Base-by-base conservation (phyloP, 2,329 filamentous ascomycete species). In the Fusarium sublunatum region DNA sequence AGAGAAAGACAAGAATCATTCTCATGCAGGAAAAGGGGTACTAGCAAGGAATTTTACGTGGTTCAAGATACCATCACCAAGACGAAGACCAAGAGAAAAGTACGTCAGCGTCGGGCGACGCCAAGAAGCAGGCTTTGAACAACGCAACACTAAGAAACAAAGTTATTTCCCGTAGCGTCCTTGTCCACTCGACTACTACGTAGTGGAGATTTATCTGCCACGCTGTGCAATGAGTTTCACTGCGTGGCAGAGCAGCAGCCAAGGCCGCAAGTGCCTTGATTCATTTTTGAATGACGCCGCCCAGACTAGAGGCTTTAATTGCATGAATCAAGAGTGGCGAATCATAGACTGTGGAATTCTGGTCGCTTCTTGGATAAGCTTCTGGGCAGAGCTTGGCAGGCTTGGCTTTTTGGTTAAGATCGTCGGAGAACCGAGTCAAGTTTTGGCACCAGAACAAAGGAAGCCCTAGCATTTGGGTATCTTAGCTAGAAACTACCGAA, bases 221-320 rank as follows among this genome's bases (percentile, higher is more conserved):
- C 5, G 19, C 36, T 22, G n/a, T 10, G 15, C n/a, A 19, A 22
- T 8, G 15, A 19, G 15, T 11, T 39, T 36, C 13, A 45, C 22
- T 42, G 11, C 29, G 54, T 53, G 34, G 24, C 35, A 24, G 3
- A 34, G 15, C 6, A 24, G 36, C 11, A 38, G 56, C 47, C 54
- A 59, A 59, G 54, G 4, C 28, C 5, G 34, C 1, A 7, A 12
- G 1, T 61, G 48, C 49, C 56, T 34, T 60, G 57, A 40, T 60
- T 61, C 32, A 3, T 3, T 29, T 19, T 31, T 39, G 12, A 19
- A 60, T 60, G 55, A 60, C 57, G 57, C 26, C 13, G 57, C 57
- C 57, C 22, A 60, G 57, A 13, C 54, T 48, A 46, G 55, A 60
- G 48, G 55, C 55, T 60, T 19, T 60, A 55, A 54, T 60, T 43